Percentiles rank a stretch among this genome's conserved stretches.
Evolutionary conservation across 257 asterid genomes (phyloP).

Genomic region (Ophiorrhiza pumila): DNA sequence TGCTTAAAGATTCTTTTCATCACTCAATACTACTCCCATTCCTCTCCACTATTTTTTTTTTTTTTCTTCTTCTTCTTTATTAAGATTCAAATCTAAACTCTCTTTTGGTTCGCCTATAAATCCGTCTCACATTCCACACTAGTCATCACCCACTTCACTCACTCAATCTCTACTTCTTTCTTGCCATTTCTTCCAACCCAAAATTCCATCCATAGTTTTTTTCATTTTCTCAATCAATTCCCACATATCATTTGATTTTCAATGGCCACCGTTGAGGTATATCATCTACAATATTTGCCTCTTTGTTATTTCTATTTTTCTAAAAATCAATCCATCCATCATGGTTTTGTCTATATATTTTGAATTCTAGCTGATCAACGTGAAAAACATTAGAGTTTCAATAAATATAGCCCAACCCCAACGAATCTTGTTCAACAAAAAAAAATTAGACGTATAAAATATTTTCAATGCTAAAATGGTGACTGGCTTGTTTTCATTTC

Average conservation of each 20-base stretch:
- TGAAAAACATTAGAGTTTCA: too few relatives aligned
- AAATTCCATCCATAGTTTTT: not conserved
- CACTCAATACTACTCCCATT: constrained; percentile 22
- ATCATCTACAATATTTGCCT: too few relatives aligned
- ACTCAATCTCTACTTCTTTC: constrained; percentile 16
- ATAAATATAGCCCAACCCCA: too few relatives aligned
- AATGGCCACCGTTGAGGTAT: constrained; percentile 70
- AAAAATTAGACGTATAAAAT: not conserved
- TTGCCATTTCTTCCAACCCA: too few relatives aligned
- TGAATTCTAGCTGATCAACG: too few relatives aligned
- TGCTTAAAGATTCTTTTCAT: constrained; percentile 26
- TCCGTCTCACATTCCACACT: constrained; percentile 25
- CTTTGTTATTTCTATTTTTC: too few relatives aligned
- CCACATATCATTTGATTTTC: constrained; percentile 13
- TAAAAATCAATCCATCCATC: too few relatives aligned
- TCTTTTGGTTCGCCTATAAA: constrained; percentile 43
- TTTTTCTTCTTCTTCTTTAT: too few relatives aligned
- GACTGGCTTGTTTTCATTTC: not conserved
- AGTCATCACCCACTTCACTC: constrained; percentile 31
- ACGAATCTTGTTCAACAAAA: too few relatives aligned
- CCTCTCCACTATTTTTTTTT: constrained; percentile 15
- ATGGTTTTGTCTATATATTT: not conserved
- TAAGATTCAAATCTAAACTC: too few relatives aligned
- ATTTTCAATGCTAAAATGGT: not conserved
- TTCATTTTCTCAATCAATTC: constrained; percentile 5